Evolutionary conservation across 2,329 filamentous ascomycete genomes (phyloP).

Genomic region (Fusarium pseudograminearum): DNA sequence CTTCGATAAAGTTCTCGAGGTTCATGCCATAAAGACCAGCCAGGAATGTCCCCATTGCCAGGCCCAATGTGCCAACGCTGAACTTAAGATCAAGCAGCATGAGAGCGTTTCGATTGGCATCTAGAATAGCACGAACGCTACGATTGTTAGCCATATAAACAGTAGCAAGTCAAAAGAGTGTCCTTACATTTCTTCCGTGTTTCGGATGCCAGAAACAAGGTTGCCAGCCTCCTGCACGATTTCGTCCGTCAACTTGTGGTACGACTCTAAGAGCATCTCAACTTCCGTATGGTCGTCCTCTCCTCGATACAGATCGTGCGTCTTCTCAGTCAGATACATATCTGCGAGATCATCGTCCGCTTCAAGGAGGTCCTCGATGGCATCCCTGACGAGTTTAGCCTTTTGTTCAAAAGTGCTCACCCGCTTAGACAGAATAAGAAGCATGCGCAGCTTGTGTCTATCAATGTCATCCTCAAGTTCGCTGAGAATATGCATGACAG

Average conservation of each 20-base stretch:
- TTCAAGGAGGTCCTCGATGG: slow-evolving; percentile 94
- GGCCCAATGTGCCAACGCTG: slow-evolving; percentile 92
- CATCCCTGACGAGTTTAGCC: slow-evolving; percentile 90
- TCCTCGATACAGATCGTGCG: slow-evolving; percentile 75
- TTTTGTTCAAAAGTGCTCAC: slow-evolving; percentile 98
- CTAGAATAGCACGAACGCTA: slow-evolving; percentile 94
- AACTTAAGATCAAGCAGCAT: slow-evolving; percentile 98
- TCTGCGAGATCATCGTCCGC: slow-evolving; percentile 93
- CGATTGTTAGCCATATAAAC: slow-evolving; percentile 35
- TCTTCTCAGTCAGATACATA: slow-evolving; percentile 96
- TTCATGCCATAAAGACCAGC: slow-evolving; percentile 99
- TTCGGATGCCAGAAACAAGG: slow-evolving; percentile 92
- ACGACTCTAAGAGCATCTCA: slow-evolving; percentile 95
- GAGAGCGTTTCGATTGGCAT: slow-evolving; percentile 96
- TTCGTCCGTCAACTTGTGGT: slow-evolving; percentile 97
- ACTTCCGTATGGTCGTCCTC: slow-evolving; percentile 95
- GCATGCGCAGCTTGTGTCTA: slow-evolving; percentile 87
- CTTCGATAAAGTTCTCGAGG: slow-evolving; percentile 97
- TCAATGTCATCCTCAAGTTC: slow-evolving; percentile 98
- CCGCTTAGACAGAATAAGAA: slow-evolving; percentile 95
- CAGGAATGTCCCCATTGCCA: slow-evolving; percentile 93
- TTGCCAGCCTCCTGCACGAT: slow-evolving; percentile 96
- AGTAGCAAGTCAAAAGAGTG: not conserved
- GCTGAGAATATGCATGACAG: slow-evolving; percentile 87
- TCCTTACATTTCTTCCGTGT: slow-evolving; percentile 95